Evolutionary conservation across 768 basidiomycete genomes (phyloP), one percentile per base, ranked within the genome.

Genomic region (Mycena leptocephala): DNA sequence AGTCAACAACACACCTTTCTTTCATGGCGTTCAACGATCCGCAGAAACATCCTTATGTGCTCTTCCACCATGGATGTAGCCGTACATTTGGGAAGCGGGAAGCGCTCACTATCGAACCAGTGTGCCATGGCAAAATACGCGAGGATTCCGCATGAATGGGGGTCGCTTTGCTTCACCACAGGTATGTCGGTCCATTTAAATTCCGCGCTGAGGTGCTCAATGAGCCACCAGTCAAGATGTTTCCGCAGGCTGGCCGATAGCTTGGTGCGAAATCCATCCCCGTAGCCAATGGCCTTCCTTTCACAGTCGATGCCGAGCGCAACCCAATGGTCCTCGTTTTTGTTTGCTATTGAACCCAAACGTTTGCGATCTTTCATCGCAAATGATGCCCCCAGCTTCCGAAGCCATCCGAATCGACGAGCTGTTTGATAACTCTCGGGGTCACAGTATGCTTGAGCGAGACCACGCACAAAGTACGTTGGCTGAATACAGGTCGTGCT

Each of bases 301-400:
- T 68, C 33, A 26, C 24, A 26, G 41, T 75, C 67, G 53, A 75
- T 70, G 51, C 33, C 53, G 3, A 75, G 58, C n/a, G 74, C 58
- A n/a, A n/a, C n/a, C 74, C 74, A 75, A 26, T 74, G 73, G 9
- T 74, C 55, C 6, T 74, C 51, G 58, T 69, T 16, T 22, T 48
- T 32, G 56, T 74, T 74, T 5, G 66, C 33, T n/a, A 74, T 69
- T 20, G 59, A 59, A 11, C 58, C 65, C 30, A 74, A 16, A 4
- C 74, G 67, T 2, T 16, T 26, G 22, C 67, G 59, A 20, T 32
- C 24, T 24, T 55, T 62, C n/a, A 39, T 70, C 18, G 74, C 67
- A 41, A 75, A 70, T 10, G 48, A n/a, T 24, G 22, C 2, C 5
- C 74, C 74, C 13, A 75, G 16, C 8, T 68, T 3, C 48, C 74